Evolutionary conservation across 192 early-diverging fungal genomes (phyloP), one percentile per base, ranked within the genome.

Genomic region (Gryganskiella cystojenkinii): DNA sequence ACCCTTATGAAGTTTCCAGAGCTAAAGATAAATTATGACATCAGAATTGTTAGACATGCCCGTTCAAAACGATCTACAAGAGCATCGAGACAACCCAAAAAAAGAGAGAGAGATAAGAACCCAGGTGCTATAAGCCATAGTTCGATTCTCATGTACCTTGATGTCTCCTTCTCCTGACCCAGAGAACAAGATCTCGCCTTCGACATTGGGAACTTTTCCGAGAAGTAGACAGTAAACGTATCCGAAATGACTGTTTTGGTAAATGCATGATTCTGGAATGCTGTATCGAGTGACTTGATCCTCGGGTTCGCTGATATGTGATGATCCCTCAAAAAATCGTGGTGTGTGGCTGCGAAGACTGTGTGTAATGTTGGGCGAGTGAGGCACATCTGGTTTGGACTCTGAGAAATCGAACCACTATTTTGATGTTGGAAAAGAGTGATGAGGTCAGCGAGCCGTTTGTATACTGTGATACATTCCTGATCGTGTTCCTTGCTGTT

Each of bases 151-250:
- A 27, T 37, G 9, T 81, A 90, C 70, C 63, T 88, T 87, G 47
- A 92, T 81, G 34, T 82, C 84, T 6, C 92, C 92, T 71, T 92
- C 90, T 46, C 92, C 90, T 31, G 89, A 90, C 33, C 87, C 90
- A 30, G 83, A 84, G 27, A 88, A 85, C 44, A 88, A 63, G 7
- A 88, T 76, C 28, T 86, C 85, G 13, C 85, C 85, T 43, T 85
- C 83, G 17, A 83, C 70, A 67, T 84, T 84, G 40, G 83, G 84
- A 17, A 89, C 58, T 28, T 66, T 67, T 25, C 87, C 85, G 8
- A 91, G 75, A 17, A 88, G 28, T 20, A 92, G 63, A 54, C 85
- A 81, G 61, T 94, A 91, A 19, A 94, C 88, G 64, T 92, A 92
- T 42, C 92, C 92, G 64, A 88, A 88, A 72, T 94, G 92, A 7